Evolutionary conservation across 2,329 filamentous ascomycete species (phyloP), one percentile per base, ranked within the genome.

Genomic region (Chaetothyriales sp.): DNA sequence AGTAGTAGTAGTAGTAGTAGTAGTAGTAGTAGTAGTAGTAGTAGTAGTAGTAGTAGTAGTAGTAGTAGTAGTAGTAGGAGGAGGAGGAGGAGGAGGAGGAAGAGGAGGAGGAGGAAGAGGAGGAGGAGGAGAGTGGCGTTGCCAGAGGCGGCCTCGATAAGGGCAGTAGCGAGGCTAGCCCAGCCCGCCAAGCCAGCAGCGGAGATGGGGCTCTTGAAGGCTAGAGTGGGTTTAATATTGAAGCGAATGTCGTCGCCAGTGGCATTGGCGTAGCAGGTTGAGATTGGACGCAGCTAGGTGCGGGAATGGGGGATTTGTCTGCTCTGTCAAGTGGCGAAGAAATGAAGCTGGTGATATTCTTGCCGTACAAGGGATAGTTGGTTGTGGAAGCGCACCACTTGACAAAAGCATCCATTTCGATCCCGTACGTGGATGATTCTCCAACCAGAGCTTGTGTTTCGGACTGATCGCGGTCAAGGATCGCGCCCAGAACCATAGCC

Each of bases 361-460:
- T 22, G n/a, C 44, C 10, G 13, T 18, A 15, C 13, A 46, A 22
- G 13, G 44, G n/a, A 22, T 10, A 18, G 15, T 15, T 5, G 13
- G 44, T 18, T 18, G n/a, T 46, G 5, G 44, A 46, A 44, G 15
- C 40, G 18, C 40, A 44, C 10, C 44, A 46, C 13, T 22, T 46
- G 15, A 22, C 44, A 22, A 46, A 46, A 15, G 51, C 54, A 52
- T 64, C 59, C 4, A 73, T 57, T 0, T 61, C 65, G 2, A 58
- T 54, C 47, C 69, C 66, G 60, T 70, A 71, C 2, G 67, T 60
- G 1, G 61, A 58, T 8, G 63, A 50, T 60, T 71, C 69, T 29
- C 63, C 65, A 2, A 66, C 58, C 1, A 72, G 18, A 15, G 13
- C n/a, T 5, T 18, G 18, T n/a, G 44, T 46, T 5, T 18, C 44